A percentile compares a stretch with the other conserved stretches of the same genome.
Evolutionary conservation across 1,284 basidiomycete species (phyloP).

Genomic region (Ustilago vetiveriae): DNA sequence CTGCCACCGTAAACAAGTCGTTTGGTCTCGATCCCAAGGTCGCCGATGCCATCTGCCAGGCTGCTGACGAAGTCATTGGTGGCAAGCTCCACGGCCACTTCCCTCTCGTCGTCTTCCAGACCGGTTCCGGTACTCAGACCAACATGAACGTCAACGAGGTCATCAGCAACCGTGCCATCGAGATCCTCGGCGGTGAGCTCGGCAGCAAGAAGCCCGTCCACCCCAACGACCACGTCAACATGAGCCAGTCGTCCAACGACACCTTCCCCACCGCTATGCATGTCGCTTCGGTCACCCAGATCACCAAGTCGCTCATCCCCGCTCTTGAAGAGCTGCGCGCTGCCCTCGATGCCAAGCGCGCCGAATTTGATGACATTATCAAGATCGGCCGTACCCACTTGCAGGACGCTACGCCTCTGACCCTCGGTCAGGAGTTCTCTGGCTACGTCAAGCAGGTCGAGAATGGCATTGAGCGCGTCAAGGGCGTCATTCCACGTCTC

Average conservation of each 20-base stretch:
- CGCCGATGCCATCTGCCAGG: conserved; percentile 87
- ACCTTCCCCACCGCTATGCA: conserved; percentile 99
- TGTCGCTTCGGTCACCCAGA: conserved; percentile 91
- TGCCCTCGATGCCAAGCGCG: conserved; percentile 82
- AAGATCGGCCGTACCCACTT: conserved; percentile 99
- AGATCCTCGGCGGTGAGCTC: conserved; percentile 92
- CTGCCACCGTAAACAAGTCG: conserved; percentile 85
- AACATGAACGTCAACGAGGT: conserved; percentile 99
- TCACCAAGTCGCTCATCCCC: conserved; percentile 82
- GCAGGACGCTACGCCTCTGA: conserved; percentile 95
- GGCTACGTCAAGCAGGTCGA: conserved; percentile 95
- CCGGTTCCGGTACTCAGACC: conserved; percentile 97
- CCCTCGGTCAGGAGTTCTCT: conserved; percentile 97
- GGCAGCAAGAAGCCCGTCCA: conserved; percentile 98
- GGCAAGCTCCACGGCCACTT: conserved; percentile 87
- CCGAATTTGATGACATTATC: conserved; percentile 75
- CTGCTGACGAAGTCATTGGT: conserved; percentile 97
- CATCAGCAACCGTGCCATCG: conserved; percentile 97
- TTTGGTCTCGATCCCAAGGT: conserved; percentile 93
- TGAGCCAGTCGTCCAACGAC: conserved; percentile 98
- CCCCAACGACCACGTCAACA: conserved; percentile 99
- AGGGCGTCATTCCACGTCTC: conserved; percentile 84
- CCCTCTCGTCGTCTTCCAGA: conserved; percentile 98
- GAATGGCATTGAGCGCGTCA: conserved; percentile 87
- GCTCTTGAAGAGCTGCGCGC: conserved; percentile 84